phyloP scores from a whole-genome alignment of 2,329 filamentous ascomycete genomes.

The Hypoxylon sp. region DNA sequence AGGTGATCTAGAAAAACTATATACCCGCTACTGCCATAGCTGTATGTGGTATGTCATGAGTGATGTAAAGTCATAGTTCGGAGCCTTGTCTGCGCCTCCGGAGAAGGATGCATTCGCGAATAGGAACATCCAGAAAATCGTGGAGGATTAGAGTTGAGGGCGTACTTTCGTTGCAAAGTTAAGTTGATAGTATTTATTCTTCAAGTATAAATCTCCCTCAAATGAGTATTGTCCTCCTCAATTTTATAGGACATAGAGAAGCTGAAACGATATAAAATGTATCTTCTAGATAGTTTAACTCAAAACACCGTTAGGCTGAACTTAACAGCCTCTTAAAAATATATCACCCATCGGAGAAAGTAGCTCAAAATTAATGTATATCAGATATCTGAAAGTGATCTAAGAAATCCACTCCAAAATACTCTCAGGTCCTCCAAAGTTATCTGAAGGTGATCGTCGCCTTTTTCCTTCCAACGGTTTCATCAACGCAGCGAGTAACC shows the following conservation, averaged over 20 bases:
- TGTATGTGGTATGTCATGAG: neutral
- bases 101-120: neutral
- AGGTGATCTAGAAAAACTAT: neutral
- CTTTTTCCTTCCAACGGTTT: neutral
- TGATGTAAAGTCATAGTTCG: neutral
- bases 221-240: no score
- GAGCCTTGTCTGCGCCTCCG: neutral
- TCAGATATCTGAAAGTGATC: neutral
- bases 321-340: neutral
- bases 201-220: no score
- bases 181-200: no score
- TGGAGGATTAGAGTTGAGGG: neutral
- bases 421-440: neutral
- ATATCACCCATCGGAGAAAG: neutral
- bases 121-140: neutral
- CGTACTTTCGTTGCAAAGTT: no score
- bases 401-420: neutral
- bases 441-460: no score
- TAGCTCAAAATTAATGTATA: neutral
- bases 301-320: neutral
- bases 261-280: neutral
- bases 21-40: neutral
- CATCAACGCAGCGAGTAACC: neutral
- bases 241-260: neutral
- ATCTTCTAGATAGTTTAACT: neutral